Evolutionary conservation across 768 basidiomycete species (phyloP), one percentile per base, ranked within the genome.

Genomic region (Tulasnella sp.): DNA sequence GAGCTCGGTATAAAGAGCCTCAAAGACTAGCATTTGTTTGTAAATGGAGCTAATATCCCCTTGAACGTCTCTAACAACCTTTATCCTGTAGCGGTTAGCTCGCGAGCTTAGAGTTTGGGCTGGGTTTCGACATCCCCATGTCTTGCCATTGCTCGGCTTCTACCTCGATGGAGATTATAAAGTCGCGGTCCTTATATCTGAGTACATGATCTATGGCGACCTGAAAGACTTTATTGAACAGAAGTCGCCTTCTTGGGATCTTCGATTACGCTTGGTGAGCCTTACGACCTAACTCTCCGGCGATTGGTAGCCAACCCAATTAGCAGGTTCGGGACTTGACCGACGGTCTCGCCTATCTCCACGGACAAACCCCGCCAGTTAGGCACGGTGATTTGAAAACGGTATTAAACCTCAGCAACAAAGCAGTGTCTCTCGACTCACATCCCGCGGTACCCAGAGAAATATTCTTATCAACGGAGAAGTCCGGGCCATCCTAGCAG

Each of bases 71-170:
- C 26, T 67, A 29, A 57, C 16, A 46, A 4, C 5, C 23, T 23
- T 67, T 11, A 2, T 26, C 55, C 55, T 2, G 20, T 29, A 67
- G 61, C 61, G 61, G 5, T 42, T 73, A 11, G 71, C 46, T 37
- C 71, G 71, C 6, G 71, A 73, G 71, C 39, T 73, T 11, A 73
- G 42, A 16, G 46, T 73, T 42, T 73, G 71, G 71, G 23, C 46
- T 2, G 4, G 37, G 26, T 13, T 73, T 32, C 46, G 11, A 1
- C 71, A 73, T 16, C n/a, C 39, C 0, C 39, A 73, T 48, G 20
- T 73, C 9, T 35, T 73, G 20, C 39, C 40, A 4, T 20, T 73
- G 23, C 7, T 73, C 10, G 39, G 71, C 5, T 73, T 13, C 46
- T 48, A 73, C 71, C 71, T 73, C 46, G 46, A 48, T 23, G n/a